Evolutionary conservation across 2,329 filamentous ascomycete genomes (phyloP).

Genomic region (Calonectria ilicicola): DNA sequence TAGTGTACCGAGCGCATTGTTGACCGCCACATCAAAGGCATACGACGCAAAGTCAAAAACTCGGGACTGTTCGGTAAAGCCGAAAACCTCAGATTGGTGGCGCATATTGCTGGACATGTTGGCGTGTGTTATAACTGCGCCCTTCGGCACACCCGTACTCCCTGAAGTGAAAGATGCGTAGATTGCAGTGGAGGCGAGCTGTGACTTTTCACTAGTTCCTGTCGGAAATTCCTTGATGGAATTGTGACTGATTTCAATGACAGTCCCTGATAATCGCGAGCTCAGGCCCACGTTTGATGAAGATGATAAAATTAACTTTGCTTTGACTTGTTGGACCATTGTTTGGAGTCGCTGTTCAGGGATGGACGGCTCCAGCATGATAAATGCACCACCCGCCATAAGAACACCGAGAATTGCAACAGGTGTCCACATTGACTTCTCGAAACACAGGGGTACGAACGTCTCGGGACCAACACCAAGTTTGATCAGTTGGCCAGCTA

Average conservation of each 20-base stretch:
- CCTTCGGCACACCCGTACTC: constrained; percentile 14
- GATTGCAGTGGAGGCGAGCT: neutral
- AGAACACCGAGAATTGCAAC: neutral
- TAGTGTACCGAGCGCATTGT: constrained; percentile 30
- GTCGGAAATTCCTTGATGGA: neutral
- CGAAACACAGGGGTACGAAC: neutral
- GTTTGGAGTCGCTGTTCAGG: neutral
- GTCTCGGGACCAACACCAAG: neutral
- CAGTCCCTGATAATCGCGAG: neutral
- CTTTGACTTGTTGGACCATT: neutral
- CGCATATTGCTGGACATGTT: constrained; percentile 20
- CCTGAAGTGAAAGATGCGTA: constrained; percentile 7
- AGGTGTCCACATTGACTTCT: neutral
- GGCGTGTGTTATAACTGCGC: constrained; percentile 24
- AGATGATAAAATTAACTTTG: neutral
- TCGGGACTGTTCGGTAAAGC: neutral
- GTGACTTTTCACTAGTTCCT: neutral
- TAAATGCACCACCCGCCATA: neutral
- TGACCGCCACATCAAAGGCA: constrained; percentile 33
- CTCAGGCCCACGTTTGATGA: neutral
- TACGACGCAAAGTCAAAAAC: constrained; percentile 36
- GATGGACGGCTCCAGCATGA: neutral
- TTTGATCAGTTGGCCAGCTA: neutral
- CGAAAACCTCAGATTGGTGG: neutral
- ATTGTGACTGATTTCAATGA: neutral